Evolutionary conservation across 169 alveolate species (phyloP).

Genomic region (Plasmodium fragile): DNA sequence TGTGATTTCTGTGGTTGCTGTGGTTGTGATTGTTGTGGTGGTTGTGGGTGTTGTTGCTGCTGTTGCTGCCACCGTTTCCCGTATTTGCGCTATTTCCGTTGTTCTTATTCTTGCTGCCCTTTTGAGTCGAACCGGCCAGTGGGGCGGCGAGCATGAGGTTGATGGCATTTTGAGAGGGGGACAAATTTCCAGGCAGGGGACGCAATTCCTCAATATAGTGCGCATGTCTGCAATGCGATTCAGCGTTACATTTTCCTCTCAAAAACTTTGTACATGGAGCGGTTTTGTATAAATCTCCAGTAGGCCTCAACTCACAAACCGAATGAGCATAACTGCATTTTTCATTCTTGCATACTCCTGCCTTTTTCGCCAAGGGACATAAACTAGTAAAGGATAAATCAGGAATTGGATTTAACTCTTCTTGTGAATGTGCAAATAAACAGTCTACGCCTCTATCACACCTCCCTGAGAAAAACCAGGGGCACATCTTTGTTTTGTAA

Average conservation of each 20-base stretch:
- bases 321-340: constrained; percentile 78
- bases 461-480: constrained; percentile 74
- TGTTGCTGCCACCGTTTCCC: neutral
- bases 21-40: neutral
- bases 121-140: constrained; percentile 10
- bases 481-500: constrained; percentile 70
- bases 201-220: constrained; percentile 59
- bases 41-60: neutral
- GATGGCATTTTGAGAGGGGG: constrained; percentile 71
- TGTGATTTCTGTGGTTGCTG: neutral
- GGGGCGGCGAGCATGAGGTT: constrained; percentile 62
- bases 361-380: constrained; percentile 87
- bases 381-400: constrained; percentile 77
- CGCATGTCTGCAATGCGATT: constrained; percentile 68
- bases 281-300: constrained; percentile 71
- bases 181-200: constrained; percentile 61
- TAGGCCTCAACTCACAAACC: constrained; percentile 71
- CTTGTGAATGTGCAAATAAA: constrained; percentile 89
- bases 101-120: constrained; percentile 1
- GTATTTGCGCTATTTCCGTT: neutral
- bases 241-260: constrained; percentile 74
- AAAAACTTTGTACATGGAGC: constrained; percentile 68
- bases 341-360: constrained; percentile 85
- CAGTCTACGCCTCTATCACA: constrained; percentile 91
- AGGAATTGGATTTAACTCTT: constrained; percentile 82